Base-by-base conservation (phyloP, 768 basidiomycete genomes). In the Amanita thiersii region DNA sequence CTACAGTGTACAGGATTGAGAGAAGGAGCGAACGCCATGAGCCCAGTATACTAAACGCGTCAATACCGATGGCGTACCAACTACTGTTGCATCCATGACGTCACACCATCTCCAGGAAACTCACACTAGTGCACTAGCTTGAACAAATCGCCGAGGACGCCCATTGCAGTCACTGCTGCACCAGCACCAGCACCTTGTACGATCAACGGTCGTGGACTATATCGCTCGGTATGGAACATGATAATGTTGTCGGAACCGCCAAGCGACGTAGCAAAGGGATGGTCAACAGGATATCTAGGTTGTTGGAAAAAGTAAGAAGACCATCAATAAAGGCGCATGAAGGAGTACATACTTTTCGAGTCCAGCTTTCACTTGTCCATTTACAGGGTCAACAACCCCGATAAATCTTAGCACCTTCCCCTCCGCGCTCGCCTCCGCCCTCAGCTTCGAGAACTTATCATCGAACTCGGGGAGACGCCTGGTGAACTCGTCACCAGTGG, bases 151-250 rank as follows among this genome's bases (percentile, higher is more conserved):
- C 86, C 81, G 50, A 94, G 71, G 11, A 97, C 92, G 5, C 96
- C 96, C 90, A 98, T 98, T 0, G 96, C 96, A 23, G 96, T 99
- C 10, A 98, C 94, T 18, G 86, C 91, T 1, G 91, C 91, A n/a
- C 96, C 96, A 0, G 96, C 96, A 2, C 96, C 96, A 1, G 93
- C 83, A 37, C 96, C 96, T 55, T 97, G 94, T 24, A 99, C 73
- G 46, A 98, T 88, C 43, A 99, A 66, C 1, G 96, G 94, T 30
- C 91, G 66, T 5, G 81, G 74, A 2, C 83, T 80, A 56, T 99
- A 99, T 30, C 96, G 72, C 54, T 86, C 81, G 0, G 94, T 97
- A 57, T 90, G 86, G 76, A 98, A 97, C 70, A 96, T 87, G 58
- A 99, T 77, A 56, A 99, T 97, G 59, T 98, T 98, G 62, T 99